Evolutionary conservation across 1,139 yeast species (phyloP), one percentile per base, ranked within the genome.

Genomic region (Candida frijolesensis): DNA sequence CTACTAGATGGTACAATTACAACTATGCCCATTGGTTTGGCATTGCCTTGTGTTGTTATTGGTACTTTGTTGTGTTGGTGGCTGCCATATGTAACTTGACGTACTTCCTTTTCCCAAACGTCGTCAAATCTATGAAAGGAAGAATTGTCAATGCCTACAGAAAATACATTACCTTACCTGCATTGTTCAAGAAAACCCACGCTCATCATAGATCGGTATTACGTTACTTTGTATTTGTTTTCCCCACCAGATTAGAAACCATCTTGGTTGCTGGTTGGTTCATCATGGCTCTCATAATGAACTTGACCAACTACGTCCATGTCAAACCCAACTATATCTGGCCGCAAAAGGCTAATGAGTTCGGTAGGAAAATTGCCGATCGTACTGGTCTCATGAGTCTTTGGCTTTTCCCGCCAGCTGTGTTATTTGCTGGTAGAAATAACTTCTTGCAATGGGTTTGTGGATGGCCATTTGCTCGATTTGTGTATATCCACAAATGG

Each of bases 191-290:
- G 7, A 64, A 65, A 46, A 67, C 66, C 10, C 86, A 82, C 57
- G 73, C 77, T 43, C 69, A 72, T 42, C 68, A 72, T 49, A 60
- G 62, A 43, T 63, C 67, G 30, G 55, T 65, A 18, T 64, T 69
- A 42, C 65, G 68, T 7, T 55, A 68, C 35, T 60, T 71, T 44
- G 66, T 74, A 62, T 54, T 62, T 62, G 30, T 76, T 34, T 58
- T 84, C 27, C 96, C 96, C 1, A 83, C 91, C 0, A 76, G 95
- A 55, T 68, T 80, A 56, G 95, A 86, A 64, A 59, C 83, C 0
- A 56, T 82, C 10, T 67, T 82, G 50, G 70, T 85, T 29, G 62
- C 68, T 22, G 68, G 78, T 16, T 84, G 83, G 71, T 64, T 80
- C 34, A 63, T 79, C 3, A 67, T 85, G 57, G 77, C 76, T 37